Percentiles rank a stretch among this genome's conserved stretches.
Evolutionary conservation across 73 alveolate genomes (phyloP).

Genomic region (Durusdinium trenchii): DNA sequence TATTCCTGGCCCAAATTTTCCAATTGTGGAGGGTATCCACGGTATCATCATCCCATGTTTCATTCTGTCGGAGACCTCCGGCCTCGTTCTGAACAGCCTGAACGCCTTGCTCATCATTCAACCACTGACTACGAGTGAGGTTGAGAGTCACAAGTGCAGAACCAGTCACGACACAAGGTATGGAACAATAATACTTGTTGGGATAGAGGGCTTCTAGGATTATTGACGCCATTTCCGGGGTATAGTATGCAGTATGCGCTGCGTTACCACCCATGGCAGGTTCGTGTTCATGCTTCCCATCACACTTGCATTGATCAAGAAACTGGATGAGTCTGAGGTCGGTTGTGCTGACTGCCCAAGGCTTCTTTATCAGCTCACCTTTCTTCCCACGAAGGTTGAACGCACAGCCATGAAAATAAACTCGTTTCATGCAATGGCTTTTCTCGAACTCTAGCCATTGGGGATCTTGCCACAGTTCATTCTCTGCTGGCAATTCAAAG

Average conservation of each 20-base stretch:
- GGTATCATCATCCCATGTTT: slow-evolving; percentile 1
- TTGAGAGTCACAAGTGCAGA: background rate
- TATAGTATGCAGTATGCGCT: background rate
- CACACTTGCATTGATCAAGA: background rate
- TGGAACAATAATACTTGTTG: background rate
- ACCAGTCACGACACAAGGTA: background rate
- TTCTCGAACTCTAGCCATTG: no score
- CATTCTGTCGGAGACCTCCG: slow-evolving; percentile 11
- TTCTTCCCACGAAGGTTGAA: no score
- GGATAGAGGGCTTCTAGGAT: slow-evolving; percentile 4
- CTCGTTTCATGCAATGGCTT: no score
- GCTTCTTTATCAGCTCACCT: background rate
- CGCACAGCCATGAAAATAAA: no score
- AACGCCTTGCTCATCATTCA: background rate
- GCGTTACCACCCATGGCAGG: background rate
- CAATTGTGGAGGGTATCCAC: background rate
- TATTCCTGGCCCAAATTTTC: background rate
- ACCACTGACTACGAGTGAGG: background rate
- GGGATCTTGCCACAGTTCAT: background rate
- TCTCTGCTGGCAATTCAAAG: background rate
- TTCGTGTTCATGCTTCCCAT: no score
- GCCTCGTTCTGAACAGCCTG: slow-evolving; percentile 27
- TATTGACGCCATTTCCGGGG: background rate
- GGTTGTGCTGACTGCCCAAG: background rate
- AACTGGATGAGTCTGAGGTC: background rate